These are phyloP conservation scores for Aspergillus quadrilineatus DNA, from an alignment of 2,329 filamentous ascomycete species.

Conservation along the genomic window DNA sequence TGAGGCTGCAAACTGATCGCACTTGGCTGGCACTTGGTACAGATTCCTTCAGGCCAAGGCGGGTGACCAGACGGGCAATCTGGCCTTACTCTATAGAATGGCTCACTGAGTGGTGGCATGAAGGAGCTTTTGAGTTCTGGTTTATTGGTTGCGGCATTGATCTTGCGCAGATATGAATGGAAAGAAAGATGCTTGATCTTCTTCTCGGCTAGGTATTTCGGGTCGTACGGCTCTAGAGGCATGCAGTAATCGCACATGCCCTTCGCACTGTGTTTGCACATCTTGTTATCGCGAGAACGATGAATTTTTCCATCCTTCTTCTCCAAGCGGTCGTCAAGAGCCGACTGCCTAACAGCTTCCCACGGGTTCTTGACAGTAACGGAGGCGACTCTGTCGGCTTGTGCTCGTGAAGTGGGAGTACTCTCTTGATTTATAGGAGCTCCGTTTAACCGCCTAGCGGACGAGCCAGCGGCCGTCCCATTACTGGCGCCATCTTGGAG, in stretches of 20 bases:
- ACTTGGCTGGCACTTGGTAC: slow-evolving; percentile 95
- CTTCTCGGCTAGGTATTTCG: slow-evolving; percentile 85
- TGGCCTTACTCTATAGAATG: slow-evolving; percentile 82
- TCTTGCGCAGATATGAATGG: slow-evolving; percentile 89
- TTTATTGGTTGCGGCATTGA: slow-evolving; percentile 95
- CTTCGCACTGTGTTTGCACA: slow-evolving; percentile 94
- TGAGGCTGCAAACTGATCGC: slow-evolving; percentile 95
- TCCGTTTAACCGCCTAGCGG: slow-evolving; percentile 40
- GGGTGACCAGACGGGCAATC: slow-evolving; percentile 93
- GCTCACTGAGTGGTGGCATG: slow-evolving; percentile 91
- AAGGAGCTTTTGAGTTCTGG: slow-evolving; percentile 90
- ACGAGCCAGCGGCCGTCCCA: slow-evolving; percentile 23
- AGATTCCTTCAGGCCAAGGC: slow-evolving; percentile 93
- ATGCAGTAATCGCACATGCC: slow-evolving; percentile 99
- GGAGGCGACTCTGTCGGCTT: slow-evolving; percentile 50
- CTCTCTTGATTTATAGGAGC: slow-evolving; percentile 47
- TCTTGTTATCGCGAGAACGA: slow-evolving; percentile 69
- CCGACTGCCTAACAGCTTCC: slow-evolving; percentile 86
- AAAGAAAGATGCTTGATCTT: slow-evolving; percentile 99
- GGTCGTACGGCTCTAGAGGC: slow-evolving; percentile 89
- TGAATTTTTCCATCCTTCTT: slow-evolving; percentile 86
- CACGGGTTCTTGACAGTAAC: slow-evolving; percentile 80
- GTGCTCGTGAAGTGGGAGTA: slow-evolving; percentile 59
- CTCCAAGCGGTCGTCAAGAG: slow-evolving; percentile 82
- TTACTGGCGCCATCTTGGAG: slow-evolving; percentile 49